Conservation (phyloP, 495 filamentous ascomycete genomes). For the Aspergillus sparsus region DNA sequence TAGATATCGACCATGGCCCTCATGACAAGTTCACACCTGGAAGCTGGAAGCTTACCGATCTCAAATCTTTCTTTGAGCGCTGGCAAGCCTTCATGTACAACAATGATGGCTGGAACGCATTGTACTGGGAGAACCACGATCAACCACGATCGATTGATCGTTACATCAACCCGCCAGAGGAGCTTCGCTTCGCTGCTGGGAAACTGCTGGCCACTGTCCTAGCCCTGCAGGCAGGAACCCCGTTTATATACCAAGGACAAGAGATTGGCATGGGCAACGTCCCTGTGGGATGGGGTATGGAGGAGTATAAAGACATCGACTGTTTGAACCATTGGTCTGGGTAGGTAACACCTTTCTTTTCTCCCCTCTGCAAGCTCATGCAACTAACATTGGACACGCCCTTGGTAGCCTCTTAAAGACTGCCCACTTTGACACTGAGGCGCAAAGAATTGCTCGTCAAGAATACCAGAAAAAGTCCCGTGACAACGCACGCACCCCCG, state of each 20-base stretch:
- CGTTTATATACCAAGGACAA: slow-evolving; percentile 77
- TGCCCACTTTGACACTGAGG: slow-evolving; percentile 35
- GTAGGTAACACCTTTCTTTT: slow-evolving; percentile 22
- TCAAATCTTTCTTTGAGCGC: slow-evolving; percentile 60
- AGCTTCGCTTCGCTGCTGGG: slow-evolving; percentile 47
- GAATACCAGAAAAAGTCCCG: slow-evolving; percentile 55
- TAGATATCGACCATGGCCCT: slow-evolving; percentile 58
- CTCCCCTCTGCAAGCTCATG: neutral
- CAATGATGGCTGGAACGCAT: slow-evolving; percentile 71
- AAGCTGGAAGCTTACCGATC: slow-evolving; percentile 54
- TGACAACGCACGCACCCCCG: slow-evolving; percentile 58
- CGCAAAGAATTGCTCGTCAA: slow-evolving; percentile 35
- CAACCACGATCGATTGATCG: slow-evolving; percentile 65
- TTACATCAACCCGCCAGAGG: slow-evolving; percentile 52
- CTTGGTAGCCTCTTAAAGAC: slow-evolving; percentile 38
- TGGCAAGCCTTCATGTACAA: slow-evolving; percentile 70
- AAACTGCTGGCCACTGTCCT: slow-evolving; percentile 67
- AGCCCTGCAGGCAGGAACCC: slow-evolving; percentile 61
- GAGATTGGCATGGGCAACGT: slow-evolving; percentile 77
- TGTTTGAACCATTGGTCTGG: slow-evolving; percentile 63
- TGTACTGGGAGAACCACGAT: slow-evolving; percentile 76
- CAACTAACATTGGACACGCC: neutral
- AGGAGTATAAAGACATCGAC: slow-evolving; percentile 73
- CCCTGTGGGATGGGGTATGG: slow-evolving; percentile 61
- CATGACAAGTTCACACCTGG: slow-evolving; percentile 53